These are phyloP conservation scores for Capsella bursapastoris DNA, from an alignment of 345 rosid genomes.

Conservation along the genomic window DNA sequence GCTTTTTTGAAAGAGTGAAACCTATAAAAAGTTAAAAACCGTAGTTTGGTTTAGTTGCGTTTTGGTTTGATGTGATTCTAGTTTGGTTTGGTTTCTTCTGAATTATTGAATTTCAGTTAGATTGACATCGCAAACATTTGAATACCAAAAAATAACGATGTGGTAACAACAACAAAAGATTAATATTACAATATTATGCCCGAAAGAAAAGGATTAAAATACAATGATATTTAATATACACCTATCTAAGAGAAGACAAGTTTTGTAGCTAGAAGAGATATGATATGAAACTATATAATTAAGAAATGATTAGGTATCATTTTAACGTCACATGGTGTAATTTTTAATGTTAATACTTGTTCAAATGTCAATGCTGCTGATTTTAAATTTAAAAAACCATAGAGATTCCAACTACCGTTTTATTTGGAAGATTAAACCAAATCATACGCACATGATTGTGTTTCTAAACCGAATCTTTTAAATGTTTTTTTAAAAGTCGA, in stretches of 20 bases:
- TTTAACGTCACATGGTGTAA: conserved; percentile 15
- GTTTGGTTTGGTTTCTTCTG: background rate
- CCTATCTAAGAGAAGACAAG: background rate
- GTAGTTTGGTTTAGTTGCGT: background rate
- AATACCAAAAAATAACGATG: background rate
- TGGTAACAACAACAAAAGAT: background rate
- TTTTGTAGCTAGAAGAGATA: background rate
- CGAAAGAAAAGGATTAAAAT: background rate
- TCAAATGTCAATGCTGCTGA: conserved; percentile 32
- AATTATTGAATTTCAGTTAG: background rate
- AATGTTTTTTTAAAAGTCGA: background rate
- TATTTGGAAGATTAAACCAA: background rate
- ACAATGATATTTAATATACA: conserved; percentile 10
- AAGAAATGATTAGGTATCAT: background rate
- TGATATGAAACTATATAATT: background rate
- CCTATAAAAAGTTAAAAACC: no score
- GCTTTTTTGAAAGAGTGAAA: no score
- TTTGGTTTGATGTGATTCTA: background rate
- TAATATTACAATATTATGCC: no score
- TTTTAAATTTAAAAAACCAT: conserved; percentile 18
- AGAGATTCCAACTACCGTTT: background rate
- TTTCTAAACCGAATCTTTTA: conserved; percentile 23
- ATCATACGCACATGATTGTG: conserved; percentile 33
- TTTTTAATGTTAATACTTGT: background rate
- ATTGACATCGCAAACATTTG: background rate